Conservation (phyloP, 768 basidiomycete species). For the Collybia sp. region DNA sequence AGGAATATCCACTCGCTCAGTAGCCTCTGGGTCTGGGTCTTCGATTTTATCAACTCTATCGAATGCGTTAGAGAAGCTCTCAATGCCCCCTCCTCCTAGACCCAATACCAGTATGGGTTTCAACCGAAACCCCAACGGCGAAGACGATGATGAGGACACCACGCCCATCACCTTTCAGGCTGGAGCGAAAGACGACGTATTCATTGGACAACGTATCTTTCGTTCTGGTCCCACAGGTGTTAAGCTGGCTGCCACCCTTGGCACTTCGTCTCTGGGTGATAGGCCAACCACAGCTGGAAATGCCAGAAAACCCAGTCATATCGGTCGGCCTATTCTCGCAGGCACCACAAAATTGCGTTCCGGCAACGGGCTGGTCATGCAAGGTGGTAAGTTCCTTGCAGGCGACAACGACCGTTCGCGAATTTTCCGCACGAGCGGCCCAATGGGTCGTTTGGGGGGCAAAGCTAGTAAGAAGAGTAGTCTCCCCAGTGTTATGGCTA, state of each 20-base stretch:
- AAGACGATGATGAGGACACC: slow-evolving; percentile 14
- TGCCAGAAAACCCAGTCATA: neutral
- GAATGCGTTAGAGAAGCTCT: slow-evolving; percentile 66
- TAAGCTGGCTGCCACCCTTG: slow-evolving; percentile 1
- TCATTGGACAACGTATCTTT: no score
- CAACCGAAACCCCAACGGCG: slow-evolving; percentile 29
- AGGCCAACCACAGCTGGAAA: slow-evolving; percentile 9
- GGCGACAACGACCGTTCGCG: slow-evolving; percentile 5
- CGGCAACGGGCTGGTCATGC: slow-evolving; percentile 5
- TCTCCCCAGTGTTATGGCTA: slow-evolving; percentile 42
- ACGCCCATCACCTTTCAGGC: neutral
- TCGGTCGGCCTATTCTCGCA: slow-evolving; percentile 19
- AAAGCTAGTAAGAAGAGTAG: slow-evolving; percentile 42
- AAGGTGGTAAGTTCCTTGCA: neutral
- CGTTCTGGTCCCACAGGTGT: neutral
- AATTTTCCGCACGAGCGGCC: slow-evolving; percentile 10
- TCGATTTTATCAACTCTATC: slow-evolving; percentile 63
- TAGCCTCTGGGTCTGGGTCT: slow-evolving; percentile 15
- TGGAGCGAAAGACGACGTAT: neutral
- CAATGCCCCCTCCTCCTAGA: slow-evolving; percentile 56
- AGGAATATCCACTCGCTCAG: no score
- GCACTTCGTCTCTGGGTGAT: slow-evolving; percentile 1
- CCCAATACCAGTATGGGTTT: slow-evolving; percentile 74
- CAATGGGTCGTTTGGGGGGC: slow-evolving; percentile 10
- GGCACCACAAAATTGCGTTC: slow-evolving; percentile 16